phyloP scores from a whole-genome alignment of 2,329 filamentous ascomycete species.

The Cladophialophora carrionii region DNA sequence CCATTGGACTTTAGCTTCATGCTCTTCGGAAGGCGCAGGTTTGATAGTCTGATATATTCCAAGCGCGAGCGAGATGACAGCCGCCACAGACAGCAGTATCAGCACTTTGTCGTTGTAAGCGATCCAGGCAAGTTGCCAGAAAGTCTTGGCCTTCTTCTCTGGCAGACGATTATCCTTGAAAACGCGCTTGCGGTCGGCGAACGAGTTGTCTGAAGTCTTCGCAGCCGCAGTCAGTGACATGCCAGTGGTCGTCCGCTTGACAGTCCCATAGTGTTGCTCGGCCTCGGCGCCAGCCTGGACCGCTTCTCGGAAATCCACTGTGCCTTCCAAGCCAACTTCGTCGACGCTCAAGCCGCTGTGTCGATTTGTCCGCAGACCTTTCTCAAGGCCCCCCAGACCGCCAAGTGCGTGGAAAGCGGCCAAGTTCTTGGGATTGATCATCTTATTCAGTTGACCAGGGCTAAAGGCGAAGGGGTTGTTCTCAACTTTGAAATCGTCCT shows the following conservation, averaged over 20 bases:
- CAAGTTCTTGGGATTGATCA: conserved; percentile 78
- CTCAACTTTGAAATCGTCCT: conserved; percentile 68
- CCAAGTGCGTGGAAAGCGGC: conserved; percentile 75
- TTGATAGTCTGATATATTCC: conserved; percentile 61
- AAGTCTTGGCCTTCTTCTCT: conserved; percentile 66
- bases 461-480: conserved; percentile 74
- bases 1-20: conserved; percentile 69
- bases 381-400: conserved; percentile 72
- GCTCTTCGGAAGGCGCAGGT: conserved; percentile 32
- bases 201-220: conserved; percentile 42
- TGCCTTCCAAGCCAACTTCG: conserved; percentile 66
- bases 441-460: conserved; percentile 73
- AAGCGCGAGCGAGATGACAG: conserved; percentile 70
- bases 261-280: conserved; percentile 30
- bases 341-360: conserved; percentile 70
- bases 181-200: conserved; percentile 68
- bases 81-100: conserved; percentile 68
- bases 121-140: conserved; percentile 70
- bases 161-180: conserved; percentile 70
- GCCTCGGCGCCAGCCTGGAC: conserved; percentile 39
- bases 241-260: conserved; percentile 34
- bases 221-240: conserved; percentile 32
- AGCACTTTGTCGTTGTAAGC: conserved; percentile 78
- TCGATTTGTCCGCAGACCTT: conserved; percentile 69
- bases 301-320: conserved; percentile 69